These are phyloP conservation scores for Globisporangium polare DNA, from an alignment of 352 stramenopile genomes.

Conservation along the genomic window DNA sequence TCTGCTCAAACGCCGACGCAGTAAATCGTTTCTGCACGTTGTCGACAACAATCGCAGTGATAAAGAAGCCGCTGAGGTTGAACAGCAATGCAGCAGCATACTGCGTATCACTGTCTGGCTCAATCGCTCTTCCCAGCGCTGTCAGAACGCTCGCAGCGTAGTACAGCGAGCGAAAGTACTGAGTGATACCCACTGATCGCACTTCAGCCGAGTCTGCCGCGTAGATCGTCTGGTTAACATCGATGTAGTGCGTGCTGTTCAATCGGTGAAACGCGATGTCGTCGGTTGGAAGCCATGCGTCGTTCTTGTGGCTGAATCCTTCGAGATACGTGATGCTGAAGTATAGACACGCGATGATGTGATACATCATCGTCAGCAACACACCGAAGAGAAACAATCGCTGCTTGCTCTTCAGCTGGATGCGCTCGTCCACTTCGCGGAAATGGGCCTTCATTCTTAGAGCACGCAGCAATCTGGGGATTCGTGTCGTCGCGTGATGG, in stretches of 20 bases:
- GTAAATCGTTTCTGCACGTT: slow-evolving; percentile 79
- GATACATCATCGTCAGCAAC: slow-evolving; percentile 52
- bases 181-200: slow-evolving; percentile 23
- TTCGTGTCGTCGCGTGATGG: slow-evolving; percentile 19
- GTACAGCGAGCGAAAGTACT: slow-evolving; percentile 66
- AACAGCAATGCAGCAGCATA: slow-evolving; percentile 49
- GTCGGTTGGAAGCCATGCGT: slow-evolving; percentile 47
- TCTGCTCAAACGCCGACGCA: slow-evolving; percentile 66
- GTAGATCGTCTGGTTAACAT: slow-evolving; percentile 21
- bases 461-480: slow-evolving; percentile 40
- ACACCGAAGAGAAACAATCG: slow-evolving; percentile 43
- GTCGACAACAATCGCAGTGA: slow-evolving; percentile 67
- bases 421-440: slow-evolving; percentile 38
- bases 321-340: slow-evolving; percentile 60
- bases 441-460: slow-evolving; percentile 33
- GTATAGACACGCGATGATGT: slow-evolving; percentile 53
- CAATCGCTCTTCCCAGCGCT: slow-evolving; percentile 39
- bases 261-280: slow-evolving; percentile 38
- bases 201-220: slow-evolving; percentile 18
- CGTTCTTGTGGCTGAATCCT: slow-evolving; percentile 35
- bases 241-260: slow-evolving; percentile 33
- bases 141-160: slow-evolving; percentile 59
- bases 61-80: slow-evolving; percentile 74
- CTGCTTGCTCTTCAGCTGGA: slow-evolving; percentile 46
- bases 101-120: slow-evolving; percentile 47